These are phyloP conservation scores for Ophiostoma populinum DNA, from an alignment of 2,329 filamentous ascomycete species.

Conservation along the genomic window DNA sequence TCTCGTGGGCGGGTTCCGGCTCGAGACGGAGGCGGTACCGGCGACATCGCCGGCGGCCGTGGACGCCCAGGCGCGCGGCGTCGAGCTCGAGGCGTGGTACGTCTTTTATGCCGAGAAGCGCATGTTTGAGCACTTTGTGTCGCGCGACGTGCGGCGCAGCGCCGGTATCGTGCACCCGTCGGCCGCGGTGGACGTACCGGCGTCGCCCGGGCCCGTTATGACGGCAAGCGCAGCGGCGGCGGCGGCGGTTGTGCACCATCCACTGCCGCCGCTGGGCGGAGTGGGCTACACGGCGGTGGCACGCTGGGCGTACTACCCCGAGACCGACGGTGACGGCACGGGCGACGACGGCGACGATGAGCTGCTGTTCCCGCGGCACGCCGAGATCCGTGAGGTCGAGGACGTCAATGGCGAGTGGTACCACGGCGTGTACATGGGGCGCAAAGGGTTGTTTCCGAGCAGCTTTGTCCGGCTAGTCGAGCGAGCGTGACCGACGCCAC, in stretches of 20 bases:
- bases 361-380: slow-evolving; percentile 65
- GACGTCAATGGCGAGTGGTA: slow-evolving; percentile 87
- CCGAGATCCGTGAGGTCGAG: slow-evolving; percentile 67
- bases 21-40: slow-evolving; percentile 42
- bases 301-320: slow-evolving; percentile 64
- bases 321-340: slow-evolving; percentile 41
- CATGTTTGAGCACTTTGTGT: slow-evolving; percentile 29
- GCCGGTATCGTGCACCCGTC: background rate
- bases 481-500: background rate
- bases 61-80: background rate
- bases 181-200: background rate
- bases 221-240: slow-evolving; percentile 12
- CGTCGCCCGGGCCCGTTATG: background rate
- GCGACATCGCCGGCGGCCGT: slow-evolving; percentile 1
- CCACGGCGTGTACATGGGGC: slow-evolving; percentile 70
- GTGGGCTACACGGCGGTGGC: slow-evolving; percentile 46
- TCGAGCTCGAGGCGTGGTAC: slow-evolving; percentile 9
- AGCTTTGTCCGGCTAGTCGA: slow-evolving; percentile 39
- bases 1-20: slow-evolving; percentile 57
- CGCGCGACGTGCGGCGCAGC: slow-evolving; percentile 30
- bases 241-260: slow-evolving; percentile 14
- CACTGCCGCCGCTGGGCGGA: slow-evolving; percentile 62
- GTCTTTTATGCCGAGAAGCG: slow-evolving; percentile 19
- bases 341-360: slow-evolving; percentile 50
- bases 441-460: slow-evolving; percentile 63